Evolutionary conservation across 2,329 filamentous ascomycete genomes (phyloP), one percentile per base, ranked within the genome.

Genomic region (Talaromyces sp.): DNA sequence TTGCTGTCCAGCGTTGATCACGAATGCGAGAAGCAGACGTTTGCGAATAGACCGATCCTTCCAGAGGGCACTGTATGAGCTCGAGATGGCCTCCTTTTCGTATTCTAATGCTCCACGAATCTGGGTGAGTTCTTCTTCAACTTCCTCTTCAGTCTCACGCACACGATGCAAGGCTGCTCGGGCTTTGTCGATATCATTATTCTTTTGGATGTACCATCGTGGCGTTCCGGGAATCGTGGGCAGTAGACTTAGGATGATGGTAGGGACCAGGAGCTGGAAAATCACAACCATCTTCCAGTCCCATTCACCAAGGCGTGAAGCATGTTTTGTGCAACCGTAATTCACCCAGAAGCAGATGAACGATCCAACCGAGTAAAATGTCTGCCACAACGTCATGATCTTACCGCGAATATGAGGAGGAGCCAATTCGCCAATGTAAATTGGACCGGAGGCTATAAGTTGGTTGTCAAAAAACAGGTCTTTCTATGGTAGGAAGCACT

Each of bases 281-380:
- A 89, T 84, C 62, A 89, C 82, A 13, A 89, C 84, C 76, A 88
- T 82, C 65, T 81, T 83, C 86, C 86, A 89, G 71, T 89, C 85
- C 87, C 86, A 89, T 64, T 89, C 77, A 39, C 86, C 86, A 5
- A 89, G 79, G 41, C 64, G 74, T 41, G 74, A 64, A 43, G 76
- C 75, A 70, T 87, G 74, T 66, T 83, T 77, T 36, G 79, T 78
- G 68, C 83, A 84, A 15, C 80, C 85, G 63, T 81, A 89, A 69
- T 84, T 85, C 67, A 88, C 83, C 85, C 78, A 81, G 74, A 83
- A 85, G 53, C 83, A 84, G 63, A 87, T 82, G 71, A 86, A 87
- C 13, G 79, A 81, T 3, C 84, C 85, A 25, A 87, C 85, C 1
- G 77, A 82, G 72, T 86, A 88, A 73, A 85, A 86, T 65, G 85